Conservation (phyloP, 192 early-diverging fungal genomes). For the Chytriomyces sp. region DNA sequence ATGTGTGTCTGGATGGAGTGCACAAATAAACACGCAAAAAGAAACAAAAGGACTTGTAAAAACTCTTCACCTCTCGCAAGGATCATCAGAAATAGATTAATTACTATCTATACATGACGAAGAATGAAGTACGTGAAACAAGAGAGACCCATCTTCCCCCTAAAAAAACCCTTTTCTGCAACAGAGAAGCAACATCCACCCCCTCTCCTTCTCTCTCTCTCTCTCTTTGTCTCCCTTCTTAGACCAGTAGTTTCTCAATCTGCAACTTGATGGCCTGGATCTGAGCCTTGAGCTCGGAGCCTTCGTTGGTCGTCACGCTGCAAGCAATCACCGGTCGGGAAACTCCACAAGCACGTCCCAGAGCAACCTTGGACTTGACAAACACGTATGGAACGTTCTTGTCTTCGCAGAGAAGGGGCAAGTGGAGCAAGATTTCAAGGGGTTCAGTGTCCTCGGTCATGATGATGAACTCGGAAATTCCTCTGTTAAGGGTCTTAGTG, state of each 20-base stretch:
- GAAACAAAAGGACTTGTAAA: no score
- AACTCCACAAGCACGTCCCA: slow-evolving; percentile 98
- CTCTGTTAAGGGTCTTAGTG: slow-evolving; percentile 98
- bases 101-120: slow-evolving; percentile 3
- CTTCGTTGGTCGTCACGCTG: slow-evolving; percentile 97
- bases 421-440: slow-evolving; percentile 94
- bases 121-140: neutral
- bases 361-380: slow-evolving; percentile 93
- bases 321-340: slow-evolving; percentile 90
- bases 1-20: no score
- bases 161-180: no score
- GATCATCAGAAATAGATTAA: slow-evolving; percentile 23
- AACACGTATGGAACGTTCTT: slow-evolving; percentile 99
- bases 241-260: slow-evolving; percentile 94
- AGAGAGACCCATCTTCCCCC: neutral
- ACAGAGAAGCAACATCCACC: neutral
- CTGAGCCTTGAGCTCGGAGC: slow-evolving; percentile 90
- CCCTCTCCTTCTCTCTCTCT: neutral
- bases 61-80: neutral
- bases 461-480: slow-evolving; percentile 98
- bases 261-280: slow-evolving; percentile 87
- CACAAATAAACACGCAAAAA: no score
- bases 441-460: slow-evolving; percentile 98
- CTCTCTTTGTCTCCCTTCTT: slow-evolving; percentile 30
- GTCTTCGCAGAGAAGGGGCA: slow-evolving; percentile 98